A percentile compares a stretch with the other conserved stretches of the same genome.
These are phyloP conservation scores for Karstenula rhodostoma DNA, from an alignment of 2,329 filamentous ascomycete genomes.

Conservation along the genomic window DNA sequence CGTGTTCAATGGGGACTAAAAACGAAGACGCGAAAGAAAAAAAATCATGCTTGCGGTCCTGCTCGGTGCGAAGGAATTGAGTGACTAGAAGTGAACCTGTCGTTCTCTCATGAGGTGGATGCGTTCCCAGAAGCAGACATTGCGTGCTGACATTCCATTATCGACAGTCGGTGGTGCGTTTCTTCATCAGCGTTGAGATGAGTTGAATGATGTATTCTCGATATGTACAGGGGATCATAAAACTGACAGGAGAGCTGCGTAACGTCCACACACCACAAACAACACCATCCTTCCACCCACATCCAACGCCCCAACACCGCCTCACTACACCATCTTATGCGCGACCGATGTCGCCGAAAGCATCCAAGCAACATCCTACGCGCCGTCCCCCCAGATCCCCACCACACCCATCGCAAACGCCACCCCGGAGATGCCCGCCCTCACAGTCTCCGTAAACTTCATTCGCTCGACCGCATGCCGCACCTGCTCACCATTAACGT, in stretches of 20 bases:
- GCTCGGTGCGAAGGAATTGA: no score
- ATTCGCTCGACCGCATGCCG: constrained; percentile 54
- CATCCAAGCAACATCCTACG: constrained; percentile 21
- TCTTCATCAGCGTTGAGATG: not conserved
- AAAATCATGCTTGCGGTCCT: no score
- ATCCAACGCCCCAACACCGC: not conserved
- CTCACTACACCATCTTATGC: not conserved
- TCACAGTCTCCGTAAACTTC: constrained; percentile 52
- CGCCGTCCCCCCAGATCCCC: constrained; percentile 59
- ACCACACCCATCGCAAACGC: constrained; percentile 58
- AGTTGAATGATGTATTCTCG: not conserved
- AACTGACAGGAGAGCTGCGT: constrained; percentile 10
- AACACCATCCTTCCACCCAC: not conserved
- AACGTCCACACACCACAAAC: not conserved
- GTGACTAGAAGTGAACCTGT: no score
- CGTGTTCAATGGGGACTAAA: no score
- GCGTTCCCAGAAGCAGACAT: no score
- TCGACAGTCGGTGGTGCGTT: no score
- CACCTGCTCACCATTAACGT: constrained; percentile 61
- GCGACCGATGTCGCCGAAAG: not conserved
- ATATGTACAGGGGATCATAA: constrained; percentile 7
- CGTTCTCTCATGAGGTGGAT: no score
- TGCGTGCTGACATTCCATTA: no score
- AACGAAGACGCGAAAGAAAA: no score
- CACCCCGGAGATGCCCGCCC: constrained; percentile 52